Percentiles rank a stretch among this genome's conserved stretches.
These are phyloP conservation scores for Monosporozyma solicola DNA, from an alignment of 805 yeast genomes.

Conservation along the genomic window DNA sequence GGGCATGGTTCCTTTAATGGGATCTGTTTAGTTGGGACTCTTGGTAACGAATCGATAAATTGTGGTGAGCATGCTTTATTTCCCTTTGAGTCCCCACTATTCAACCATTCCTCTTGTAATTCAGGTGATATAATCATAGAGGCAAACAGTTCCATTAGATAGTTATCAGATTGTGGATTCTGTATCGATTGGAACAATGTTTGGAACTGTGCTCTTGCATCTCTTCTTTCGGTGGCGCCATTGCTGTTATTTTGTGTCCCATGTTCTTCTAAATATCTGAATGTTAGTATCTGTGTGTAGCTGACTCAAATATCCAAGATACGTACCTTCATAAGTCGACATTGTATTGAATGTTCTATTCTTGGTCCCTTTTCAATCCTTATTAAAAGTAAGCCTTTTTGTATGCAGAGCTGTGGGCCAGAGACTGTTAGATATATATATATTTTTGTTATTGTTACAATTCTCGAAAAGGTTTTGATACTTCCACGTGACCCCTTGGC, in stretches of 20 bases:
- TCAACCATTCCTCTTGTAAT: slow-evolving; percentile 22
- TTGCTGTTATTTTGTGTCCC: slow-evolving; percentile 5
- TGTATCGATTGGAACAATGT: slow-evolving; percentile 10
- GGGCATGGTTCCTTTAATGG: slow-evolving; percentile 59
- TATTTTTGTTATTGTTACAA: neutral
- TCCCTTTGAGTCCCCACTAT: slow-evolving; percentile 14
- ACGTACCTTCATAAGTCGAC: slow-evolving; percentile 31
- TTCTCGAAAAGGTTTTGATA: neutral
- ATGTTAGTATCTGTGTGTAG: neutral
- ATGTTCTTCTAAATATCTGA: slow-evolving; percentile 23
- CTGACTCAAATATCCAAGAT: neutral
- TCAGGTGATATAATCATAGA: slow-evolving; percentile 16
- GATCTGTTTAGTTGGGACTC: slow-evolving; percentile 44
- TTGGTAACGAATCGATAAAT: slow-evolving; percentile 66
- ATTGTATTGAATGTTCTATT: slow-evolving; percentile 6
- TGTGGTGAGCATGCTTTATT: slow-evolving; percentile 53
- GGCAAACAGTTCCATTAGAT: slow-evolving; percentile 8
- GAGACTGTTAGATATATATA: neutral
- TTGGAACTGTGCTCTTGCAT: slow-evolving; percentile 17
- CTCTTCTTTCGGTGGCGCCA: slow-evolving; percentile 13
- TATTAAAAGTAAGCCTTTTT: neutral
- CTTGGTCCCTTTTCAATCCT: neutral
- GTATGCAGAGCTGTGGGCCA: neutral
- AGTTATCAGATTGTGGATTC: slow-evolving; percentile 9
- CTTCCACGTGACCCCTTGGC: neutral